Evolutionary conservation across 208 protist genomes (phyloP), one percentile per base, ranked within the genome.

Genomic region (Angomonas deanei): DNA sequence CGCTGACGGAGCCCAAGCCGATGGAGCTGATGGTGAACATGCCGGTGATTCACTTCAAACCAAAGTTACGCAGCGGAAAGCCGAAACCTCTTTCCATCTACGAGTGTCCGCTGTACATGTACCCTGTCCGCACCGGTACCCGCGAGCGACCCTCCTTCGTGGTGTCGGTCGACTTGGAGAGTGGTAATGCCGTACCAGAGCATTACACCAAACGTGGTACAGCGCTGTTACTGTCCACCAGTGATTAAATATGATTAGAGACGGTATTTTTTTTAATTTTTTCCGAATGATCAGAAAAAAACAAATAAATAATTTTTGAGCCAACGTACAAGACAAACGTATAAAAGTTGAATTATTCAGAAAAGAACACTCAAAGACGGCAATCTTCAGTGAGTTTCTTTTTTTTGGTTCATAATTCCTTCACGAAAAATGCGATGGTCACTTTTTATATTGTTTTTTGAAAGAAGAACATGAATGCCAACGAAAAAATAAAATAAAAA

Each of bases 21-120:
- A 98, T 99, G 88, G 91, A 99, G 82, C 86, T 99, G 21, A 82
- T 96, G 27, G 85, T 91, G 63, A 23, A 74, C 27, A 98, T 99
- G 97, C 98, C 98, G n/a, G 88, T 99, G 24, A 97, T 99, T 50
- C 94, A 99, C 81, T 99, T 99, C 73, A 97, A 96, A 71, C 97
- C 98, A 2, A 98, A 96, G 64, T 89, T 98, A 63, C 83, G 86
- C 24, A 79, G 71, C 39, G 72, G 55, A 31, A 97, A 97, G 73
- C 85, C 86, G 27, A 81, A 86, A 57, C 67, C 75, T 6, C 87
- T 92, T 36, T 74, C 61, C 42, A 74, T 94, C 13, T 99, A 99
- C 73, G 74, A 93, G 72, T 98, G 96, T 68, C 98, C 98, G 19
- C 59, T 94, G 61, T 99, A 99, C 82, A 96, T 98, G 82, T 99